phyloP scores from a whole-genome alignment of 148 eudicot species.

The Cornus kousa region DNA sequence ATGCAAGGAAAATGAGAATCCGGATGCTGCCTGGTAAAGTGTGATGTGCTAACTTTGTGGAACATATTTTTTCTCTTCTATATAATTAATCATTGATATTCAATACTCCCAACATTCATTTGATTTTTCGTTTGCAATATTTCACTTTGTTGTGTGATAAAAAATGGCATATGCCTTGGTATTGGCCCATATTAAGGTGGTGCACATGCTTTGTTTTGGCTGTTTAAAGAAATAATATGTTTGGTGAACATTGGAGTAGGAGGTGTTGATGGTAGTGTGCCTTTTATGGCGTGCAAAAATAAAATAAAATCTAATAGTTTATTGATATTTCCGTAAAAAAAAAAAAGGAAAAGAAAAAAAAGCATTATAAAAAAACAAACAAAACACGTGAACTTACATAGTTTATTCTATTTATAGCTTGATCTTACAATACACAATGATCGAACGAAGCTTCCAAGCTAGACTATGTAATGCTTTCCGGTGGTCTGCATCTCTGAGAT shows the following conservation, averaged over 20 bases:
- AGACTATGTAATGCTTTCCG: too few species aligned
- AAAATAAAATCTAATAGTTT: too few species aligned
- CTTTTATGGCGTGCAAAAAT: too few species aligned
- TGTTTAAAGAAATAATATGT: too few species aligned
- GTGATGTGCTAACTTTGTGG: not conserved
- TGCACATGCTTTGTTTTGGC: not conserved
- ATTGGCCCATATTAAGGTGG: not conserved
- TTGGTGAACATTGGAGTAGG: not conserved
- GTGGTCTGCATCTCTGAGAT: too few species aligned
- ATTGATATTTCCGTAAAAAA: too few species aligned
- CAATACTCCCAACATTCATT: not conserved
- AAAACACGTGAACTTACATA: not conserved
- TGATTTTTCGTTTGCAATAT: not conserved
- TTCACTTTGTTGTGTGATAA: not conserved
- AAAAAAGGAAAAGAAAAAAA: too few species aligned
- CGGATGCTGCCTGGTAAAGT: conserved; percentile 91
- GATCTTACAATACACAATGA: not conserved
- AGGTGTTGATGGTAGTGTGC: not conserved
- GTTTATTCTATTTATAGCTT: not conserved
- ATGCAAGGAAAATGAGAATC: conserved; percentile 85
- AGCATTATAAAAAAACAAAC: too few species aligned
- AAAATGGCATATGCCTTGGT: not conserved
- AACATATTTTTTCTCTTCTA: not conserved
- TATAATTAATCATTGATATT: too few species aligned
- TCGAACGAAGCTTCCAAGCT: too few species aligned